Evolutionary conservation across 768 basidiomycete genomes (phyloP).

Genomic region (Mycena latifolia): DNA sequence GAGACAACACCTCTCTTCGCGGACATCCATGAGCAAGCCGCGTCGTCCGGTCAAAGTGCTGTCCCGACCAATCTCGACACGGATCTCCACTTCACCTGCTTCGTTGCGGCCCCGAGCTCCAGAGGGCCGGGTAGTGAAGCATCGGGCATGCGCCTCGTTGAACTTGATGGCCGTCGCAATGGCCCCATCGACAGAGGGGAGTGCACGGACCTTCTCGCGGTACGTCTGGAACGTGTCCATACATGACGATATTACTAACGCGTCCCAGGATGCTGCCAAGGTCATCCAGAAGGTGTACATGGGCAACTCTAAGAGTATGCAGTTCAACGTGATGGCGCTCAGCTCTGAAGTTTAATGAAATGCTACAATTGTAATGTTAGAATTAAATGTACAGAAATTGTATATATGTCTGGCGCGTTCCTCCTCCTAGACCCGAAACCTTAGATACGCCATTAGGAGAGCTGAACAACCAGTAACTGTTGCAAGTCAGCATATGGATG

Average conservation of each 20-base stretch:
- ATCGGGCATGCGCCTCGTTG: slow-evolving; percentile 71
- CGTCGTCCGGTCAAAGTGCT: slow-evolving; percentile 75
- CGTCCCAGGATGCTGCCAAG: slow-evolving; percentile 70
- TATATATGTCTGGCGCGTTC: neutral
- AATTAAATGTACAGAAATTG: neutral
- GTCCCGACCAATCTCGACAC: slow-evolving; percentile 76
- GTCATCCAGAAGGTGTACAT: slow-evolving; percentile 74
- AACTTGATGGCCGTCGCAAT: slow-evolving; percentile 84
- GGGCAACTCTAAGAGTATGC: slow-evolving; percentile 60
- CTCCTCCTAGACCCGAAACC: slow-evolving; percentile 66
- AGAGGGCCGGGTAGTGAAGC: slow-evolving; percentile 36
- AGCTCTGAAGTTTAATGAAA: slow-evolving; percentile 33
- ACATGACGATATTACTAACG: neutral
- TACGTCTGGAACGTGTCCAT: slow-evolving; percentile 33
- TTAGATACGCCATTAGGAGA: slow-evolving; percentile 87
- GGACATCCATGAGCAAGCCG: slow-evolving; percentile 80
- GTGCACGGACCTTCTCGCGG: slow-evolving; percentile 70
- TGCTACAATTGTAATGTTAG: slow-evolving; percentile 1
- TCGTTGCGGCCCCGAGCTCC: slow-evolving; percentile 72
- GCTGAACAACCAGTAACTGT: slow-evolving; percentile 89
- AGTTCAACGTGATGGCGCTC: slow-evolving; percentile 80
- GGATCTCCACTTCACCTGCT: slow-evolving; percentile 89
- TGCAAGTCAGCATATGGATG: slow-evolving; percentile 26
- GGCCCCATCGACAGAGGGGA: slow-evolving; percentile 87
- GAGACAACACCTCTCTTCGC: slow-evolving; percentile 83